A percentile compares a stretch with the other conserved stretches of the same genome.
phyloP scores from a whole-genome alignment of 2,329 filamentous ascomycete genomes.

The Fusarium siculi region DNA sequence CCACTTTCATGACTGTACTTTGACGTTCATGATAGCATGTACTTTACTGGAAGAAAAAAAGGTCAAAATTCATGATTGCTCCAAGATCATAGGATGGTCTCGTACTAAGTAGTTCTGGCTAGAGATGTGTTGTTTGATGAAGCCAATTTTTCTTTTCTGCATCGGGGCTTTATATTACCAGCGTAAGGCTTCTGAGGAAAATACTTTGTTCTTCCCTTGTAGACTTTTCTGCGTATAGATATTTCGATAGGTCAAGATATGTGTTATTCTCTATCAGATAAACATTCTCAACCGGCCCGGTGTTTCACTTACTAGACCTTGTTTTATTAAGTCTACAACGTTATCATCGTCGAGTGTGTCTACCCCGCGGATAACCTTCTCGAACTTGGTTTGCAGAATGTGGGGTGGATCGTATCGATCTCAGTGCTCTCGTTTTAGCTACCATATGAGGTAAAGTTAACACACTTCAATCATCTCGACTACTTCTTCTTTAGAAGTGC shows the following conservation, averaged over 20 bases:
- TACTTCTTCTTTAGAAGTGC: not conserved
- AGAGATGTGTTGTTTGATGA: not conserved
- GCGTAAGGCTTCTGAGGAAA: not conserved
- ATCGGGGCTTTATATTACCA: not conserved
- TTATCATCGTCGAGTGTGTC: not conserved
- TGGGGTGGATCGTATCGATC: not conserved
- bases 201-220: not conserved
- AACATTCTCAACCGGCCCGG: not conserved
- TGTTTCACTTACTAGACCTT: not conserved
- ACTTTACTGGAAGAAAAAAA: too few relatives aligned
- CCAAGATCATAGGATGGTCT: not conserved
- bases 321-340: not conserved
- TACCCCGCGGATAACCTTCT: not conserved
- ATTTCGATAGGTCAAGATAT: not conserved
- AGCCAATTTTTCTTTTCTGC: not conserved
- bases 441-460: not conserved
- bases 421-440: slow-evolving; percentile 18
- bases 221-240: not conserved
- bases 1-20: not conserved
- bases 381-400: not conserved
- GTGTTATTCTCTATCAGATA: not conserved
- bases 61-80: not conserved
- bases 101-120: not conserved
- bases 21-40: not conserved
- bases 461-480: not conserved